Evolutionary conservation across 176 grass and related monocot species (phyloP).

Genomic region (Thinopyrum elongatum): DNA sequence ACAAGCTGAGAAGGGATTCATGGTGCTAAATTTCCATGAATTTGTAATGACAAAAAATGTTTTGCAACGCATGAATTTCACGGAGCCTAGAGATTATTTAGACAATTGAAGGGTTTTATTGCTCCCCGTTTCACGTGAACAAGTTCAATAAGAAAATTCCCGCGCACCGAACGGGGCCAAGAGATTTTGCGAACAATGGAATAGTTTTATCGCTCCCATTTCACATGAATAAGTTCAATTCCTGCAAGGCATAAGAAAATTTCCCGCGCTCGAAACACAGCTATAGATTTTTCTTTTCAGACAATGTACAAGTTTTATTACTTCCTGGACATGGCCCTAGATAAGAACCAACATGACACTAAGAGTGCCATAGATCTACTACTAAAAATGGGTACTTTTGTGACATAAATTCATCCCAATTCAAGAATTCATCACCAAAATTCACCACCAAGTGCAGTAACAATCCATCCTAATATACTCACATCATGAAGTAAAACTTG

Average conservation of each 20-base stretch:
- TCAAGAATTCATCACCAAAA: conserved; percentile 25
- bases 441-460: neutral
- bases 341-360: neutral
- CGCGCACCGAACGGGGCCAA: neutral
- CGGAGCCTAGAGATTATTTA: neutral
- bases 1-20: neutral
- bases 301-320: neutral
- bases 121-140: neutral
- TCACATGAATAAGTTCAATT: neutral
- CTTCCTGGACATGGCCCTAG: neutral
- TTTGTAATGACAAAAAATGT: neutral
- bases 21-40: neutral
- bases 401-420: conserved; percentile 6
- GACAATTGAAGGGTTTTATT: neutral
- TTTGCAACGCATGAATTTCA: neutral
- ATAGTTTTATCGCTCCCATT: neutral
- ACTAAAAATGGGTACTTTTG: neutral
- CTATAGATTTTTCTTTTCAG: neutral
- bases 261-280: neutral
- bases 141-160: neutral
- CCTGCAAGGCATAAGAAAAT: neutral
- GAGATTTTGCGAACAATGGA: neutral
- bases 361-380: conserved; percentile 13
- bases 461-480: neutral
- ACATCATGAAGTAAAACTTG: neutral